Base-by-base conservation (phyloP, 805 yeast species). In the Starmerella sirachaensis region DNA sequence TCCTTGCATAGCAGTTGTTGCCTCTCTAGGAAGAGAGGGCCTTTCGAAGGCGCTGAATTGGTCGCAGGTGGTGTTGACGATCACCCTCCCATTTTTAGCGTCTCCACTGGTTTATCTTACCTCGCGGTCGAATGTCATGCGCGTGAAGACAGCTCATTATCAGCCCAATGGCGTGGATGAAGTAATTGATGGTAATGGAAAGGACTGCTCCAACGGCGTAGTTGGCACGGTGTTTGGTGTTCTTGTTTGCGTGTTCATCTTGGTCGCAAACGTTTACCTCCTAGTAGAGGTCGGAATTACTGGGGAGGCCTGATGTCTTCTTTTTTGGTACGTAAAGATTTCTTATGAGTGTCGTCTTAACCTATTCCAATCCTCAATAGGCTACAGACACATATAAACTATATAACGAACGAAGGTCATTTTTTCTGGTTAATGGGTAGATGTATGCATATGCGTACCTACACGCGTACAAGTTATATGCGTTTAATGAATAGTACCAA, bases 101-200 rank as follows among this genome's bases (percentile, higher is more conserved):
- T 88, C 93, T 1, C 95, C 95, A 5, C 63, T 85, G 53, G 72
- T 85, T 33, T 85, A 75, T 53, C 79, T 85, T 57, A 86, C 95
- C 1, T 72, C 82, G 35, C 68, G 65, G 36, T 76, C 72, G 50
- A 56, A 68, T 11, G 69, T 78, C 33, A 85, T 86, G 96, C 64
- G 44, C 16, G 56, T 29, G 41, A 23, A 37, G n/a, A 31, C 33
- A 18, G 16, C 33, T 19, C 18, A 46, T 10, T 51, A 51, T 24
- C 39, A 39, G 18, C 22, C 37, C 12, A 39, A 28, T 19, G 28
- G 34, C 2, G 17, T 18, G 3, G 24, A 19, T 12, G 38, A 21
- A 1, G 42, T 30, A 10, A 30, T 25, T 7, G 48, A 37, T 6
- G 46, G 31, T 4, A 35, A 35, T 14, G 44, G 45, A 30, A 40